Evolutionary conservation across 129 eudicot species (phyloP).

Genomic region (Gnaphalium uliginosum): DNA sequence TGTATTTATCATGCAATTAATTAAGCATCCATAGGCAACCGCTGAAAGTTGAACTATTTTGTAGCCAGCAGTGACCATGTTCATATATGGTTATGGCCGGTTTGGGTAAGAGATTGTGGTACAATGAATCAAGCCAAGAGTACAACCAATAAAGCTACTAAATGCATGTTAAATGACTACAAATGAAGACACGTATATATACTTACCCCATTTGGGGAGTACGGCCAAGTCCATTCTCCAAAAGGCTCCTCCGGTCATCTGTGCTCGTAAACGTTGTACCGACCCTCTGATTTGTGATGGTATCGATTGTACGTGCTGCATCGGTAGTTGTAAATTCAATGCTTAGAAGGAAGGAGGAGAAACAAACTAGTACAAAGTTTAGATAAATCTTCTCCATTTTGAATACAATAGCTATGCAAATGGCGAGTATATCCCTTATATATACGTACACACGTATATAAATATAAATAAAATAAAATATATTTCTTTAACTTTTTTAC

Average conservation of each 20-base stretch:
- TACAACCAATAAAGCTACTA: conserved; percentile 3
- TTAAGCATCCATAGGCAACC: too few species aligned
- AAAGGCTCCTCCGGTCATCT: conserved; percentile 34
- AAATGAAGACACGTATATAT: not conserved
- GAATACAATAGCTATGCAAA: conserved; percentile 22
- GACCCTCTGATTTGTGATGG: conserved; percentile 14
- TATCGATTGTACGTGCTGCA: conserved; percentile 33
- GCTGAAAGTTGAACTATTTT: too few species aligned
- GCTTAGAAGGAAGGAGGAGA: conserved; percentile 27
- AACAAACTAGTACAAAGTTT: conserved; percentile 30
- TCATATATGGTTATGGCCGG: not conserved
- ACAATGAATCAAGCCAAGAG: conserved; percentile 1
- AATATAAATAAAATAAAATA: not conserved
- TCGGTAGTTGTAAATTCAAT: conserved; percentile 7
- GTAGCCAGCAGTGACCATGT: not conserved
- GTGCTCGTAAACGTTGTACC: conserved; percentile 25
- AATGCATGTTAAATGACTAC: conserved; percentile 13
- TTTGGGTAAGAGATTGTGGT: not conserved
- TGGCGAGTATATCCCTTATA: conserved; percentile 11
- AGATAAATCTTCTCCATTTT: conserved; percentile 30
- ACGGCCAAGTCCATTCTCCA: conserved; percentile 60
- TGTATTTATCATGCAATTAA: too few species aligned
- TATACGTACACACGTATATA: not conserved
- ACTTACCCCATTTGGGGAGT: conserved; percentile 78
- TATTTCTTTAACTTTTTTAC: not conserved